Conservation (phyloP, 2,329 filamentous ascomycete genomes). For the Alternaria angustiovoidea region DNA sequence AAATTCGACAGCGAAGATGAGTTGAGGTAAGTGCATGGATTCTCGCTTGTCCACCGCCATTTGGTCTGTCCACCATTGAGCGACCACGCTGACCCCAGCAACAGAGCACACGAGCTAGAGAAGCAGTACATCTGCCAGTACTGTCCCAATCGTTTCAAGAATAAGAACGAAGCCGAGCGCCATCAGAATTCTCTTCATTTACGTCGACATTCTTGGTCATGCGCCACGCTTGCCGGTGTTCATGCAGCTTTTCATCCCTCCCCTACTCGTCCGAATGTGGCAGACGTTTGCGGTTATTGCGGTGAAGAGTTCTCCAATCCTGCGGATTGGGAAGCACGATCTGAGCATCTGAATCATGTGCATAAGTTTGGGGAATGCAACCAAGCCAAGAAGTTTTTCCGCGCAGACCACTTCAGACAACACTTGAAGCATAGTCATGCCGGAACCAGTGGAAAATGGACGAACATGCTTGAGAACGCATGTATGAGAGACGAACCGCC, state of each 20-base stretch:
- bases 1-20: constrained; percentile 89
- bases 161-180: constrained; percentile 97
- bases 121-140: constrained; percentile 96
- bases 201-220: constrained; percentile 94
- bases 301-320: constrained; percentile 90
- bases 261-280: constrained; percentile 64
- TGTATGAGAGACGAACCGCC: constrained; percentile 92
- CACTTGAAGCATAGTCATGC: constrained; percentile 98
- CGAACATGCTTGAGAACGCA: constrained; percentile 94
- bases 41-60: constrained; percentile 35
- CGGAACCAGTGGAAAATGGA: constrained; percentile 97
- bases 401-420: constrained; percentile 96
- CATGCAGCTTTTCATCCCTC: constrained; percentile 89
- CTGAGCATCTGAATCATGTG: constrained; percentile 85
- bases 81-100: constrained; percentile 30
- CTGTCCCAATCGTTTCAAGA: constrained; percentile 96
- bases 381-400: constrained; percentile 96
- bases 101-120: constrained; percentile 86
- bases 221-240: constrained; percentile 77
- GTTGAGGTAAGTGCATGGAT: constrained; percentile 70
- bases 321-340: constrained; percentile 85
- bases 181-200: constrained; percentile 96
- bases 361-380: constrained; percentile 99
- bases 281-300: constrained; percentile 93
- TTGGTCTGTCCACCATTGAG: constrained; percentile 19